phyloP scores from a whole-genome alignment of 768 basidiomycete species.

The Auricularia heimuer region DNA sequence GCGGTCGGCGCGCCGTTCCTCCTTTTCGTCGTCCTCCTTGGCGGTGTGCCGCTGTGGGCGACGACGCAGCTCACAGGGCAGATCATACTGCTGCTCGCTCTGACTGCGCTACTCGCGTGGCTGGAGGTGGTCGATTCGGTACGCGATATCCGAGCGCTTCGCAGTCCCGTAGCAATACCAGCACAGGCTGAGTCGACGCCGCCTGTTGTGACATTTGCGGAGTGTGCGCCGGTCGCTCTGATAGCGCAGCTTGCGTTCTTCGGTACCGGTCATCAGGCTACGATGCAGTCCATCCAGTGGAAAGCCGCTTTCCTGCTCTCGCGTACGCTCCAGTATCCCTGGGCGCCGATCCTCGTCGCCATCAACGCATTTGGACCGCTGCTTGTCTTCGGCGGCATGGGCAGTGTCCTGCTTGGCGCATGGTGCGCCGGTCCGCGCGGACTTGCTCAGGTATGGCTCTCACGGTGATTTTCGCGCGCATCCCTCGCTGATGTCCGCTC shows the following conservation, averaged over 20 bases:
- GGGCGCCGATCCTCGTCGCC: conserved; percentile 62
- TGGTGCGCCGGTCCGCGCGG: conserved; percentile 71
- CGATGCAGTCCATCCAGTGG: conserved; percentile 88
- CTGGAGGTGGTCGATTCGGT: conserved; percentile 76
- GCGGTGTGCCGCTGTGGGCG: conserved; percentile 41
- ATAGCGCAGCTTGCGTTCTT: conserved; percentile 73
- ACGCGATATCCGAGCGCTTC: conserved; percentile 52
- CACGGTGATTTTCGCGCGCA: neutral
- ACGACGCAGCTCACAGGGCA: conserved; percentile 78
- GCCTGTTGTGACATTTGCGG: conserved; percentile 37
- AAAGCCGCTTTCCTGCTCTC: conserved; percentile 84
- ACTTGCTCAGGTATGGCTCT: neutral
- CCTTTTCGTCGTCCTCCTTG: conserved; percentile 59
- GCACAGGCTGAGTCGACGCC: conserved; percentile 22
- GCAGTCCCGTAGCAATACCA: conserved; percentile 34
- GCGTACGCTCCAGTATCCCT: conserved; percentile 55
- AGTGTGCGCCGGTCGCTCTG: conserved; percentile 64
- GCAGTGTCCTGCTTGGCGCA: conserved; percentile 59
- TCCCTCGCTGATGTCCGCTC: neutral
- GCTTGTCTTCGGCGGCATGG: conserved; percentile 48
- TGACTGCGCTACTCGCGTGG: conserved; percentile 60
- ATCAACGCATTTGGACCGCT: conserved; percentile 72
- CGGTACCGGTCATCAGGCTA: conserved; percentile 86
- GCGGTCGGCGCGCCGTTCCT: conserved; percentile 83
- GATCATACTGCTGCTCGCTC: conserved; percentile 52